A percentile compares a stretch with the other conserved stretches of the same genome.
Evolutionary conservation across 768 basidiomycete species (phyloP).

Genomic region (Termitomyces sp.): DNA sequence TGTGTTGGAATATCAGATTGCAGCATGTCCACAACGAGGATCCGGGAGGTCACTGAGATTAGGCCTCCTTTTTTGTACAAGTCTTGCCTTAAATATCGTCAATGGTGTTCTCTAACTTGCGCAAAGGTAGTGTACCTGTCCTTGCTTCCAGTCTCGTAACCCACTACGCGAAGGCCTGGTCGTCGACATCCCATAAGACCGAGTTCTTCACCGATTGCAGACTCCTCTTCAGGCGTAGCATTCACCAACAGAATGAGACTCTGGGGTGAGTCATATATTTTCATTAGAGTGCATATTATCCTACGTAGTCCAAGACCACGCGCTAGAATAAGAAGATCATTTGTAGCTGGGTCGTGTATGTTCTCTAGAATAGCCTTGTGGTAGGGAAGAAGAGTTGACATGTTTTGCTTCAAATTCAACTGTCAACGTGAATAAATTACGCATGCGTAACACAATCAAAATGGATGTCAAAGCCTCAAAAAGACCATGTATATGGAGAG

Average conservation of each 20-base stretch:
- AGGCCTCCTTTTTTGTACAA: slow-evolving; percentile 87
- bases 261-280: slow-evolving; percentile 85
- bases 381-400: slow-evolving; percentile 55
- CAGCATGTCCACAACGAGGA: slow-evolving; percentile 93
- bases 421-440: not conserved
- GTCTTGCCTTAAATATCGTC: slow-evolving; percentile 51
- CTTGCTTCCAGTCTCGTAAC: slow-evolving; percentile 72
- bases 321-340: slow-evolving; percentile 73
- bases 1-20: slow-evolving; percentile 79
- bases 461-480: not conserved
- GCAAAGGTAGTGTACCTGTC: slow-evolving; percentile 54
- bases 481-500: not conserved
- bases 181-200: slow-evolving; percentile 87
- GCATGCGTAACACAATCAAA: not conserved
- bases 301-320: slow-evolving; percentile 87
- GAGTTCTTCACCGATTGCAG: slow-evolving; percentile 88
- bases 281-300: slow-evolving; percentile 80
- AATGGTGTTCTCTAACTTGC: not conserved
- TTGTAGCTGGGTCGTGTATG: slow-evolving; percentile 70
- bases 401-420: slow-evolving; percentile 12
- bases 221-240: slow-evolving; percentile 81
- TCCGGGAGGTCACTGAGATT: slow-evolving; percentile 88
- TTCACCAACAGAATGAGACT: slow-evolving; percentile 84
- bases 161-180: slow-evolving; percentile 79
- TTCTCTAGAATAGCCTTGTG: slow-evolving; percentile 64